phyloP scores from a whole-genome alignment of 768 basidiomycete genomes.

The Tylopilus vinaceipallidus region DNA sequence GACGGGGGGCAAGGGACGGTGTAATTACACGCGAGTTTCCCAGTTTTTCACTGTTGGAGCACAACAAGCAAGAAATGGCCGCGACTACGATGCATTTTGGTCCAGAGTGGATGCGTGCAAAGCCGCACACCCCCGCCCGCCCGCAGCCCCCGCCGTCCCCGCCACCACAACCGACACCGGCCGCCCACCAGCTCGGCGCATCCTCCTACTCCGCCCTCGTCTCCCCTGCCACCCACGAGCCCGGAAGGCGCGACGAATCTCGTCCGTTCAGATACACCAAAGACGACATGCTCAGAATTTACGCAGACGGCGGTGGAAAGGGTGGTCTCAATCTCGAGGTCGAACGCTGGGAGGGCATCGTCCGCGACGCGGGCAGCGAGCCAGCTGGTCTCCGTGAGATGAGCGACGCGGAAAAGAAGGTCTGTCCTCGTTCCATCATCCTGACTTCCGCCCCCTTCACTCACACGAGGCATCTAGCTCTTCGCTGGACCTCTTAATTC shows the following conservation, averaged over 20 bases:
- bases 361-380: constrained; percentile 69
- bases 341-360: constrained; percentile 87
- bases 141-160: constrained; percentile 59
- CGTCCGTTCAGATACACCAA: constrained; percentile 87
- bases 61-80: constrained; percentile 40
- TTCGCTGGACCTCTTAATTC: constrained; percentile 82
- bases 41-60: constrained; percentile 20
- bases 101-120: constrained; percentile 90
- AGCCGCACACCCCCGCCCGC: constrained; percentile 56
- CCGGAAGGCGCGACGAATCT: constrained; percentile 58
- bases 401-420: constrained; percentile 86
- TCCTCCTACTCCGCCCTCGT: constrained; percentile 68
- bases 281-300: constrained; percentile 81
- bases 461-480: constrained; percentile 51
- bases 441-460: constrained; percentile 16
- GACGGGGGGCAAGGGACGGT: constrained; percentile 6
- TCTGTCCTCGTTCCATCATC: constrained; percentile 33
- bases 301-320: constrained; percentile 73
- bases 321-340: constrained; percentile 80
- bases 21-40: constrained; percentile 28
- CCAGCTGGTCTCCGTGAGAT: constrained; percentile 79
- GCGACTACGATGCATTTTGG: constrained; percentile 84
- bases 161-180: constrained; percentile 43
- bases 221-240: constrained; percentile 41
- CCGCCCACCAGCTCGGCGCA: constrained; percentile 54